Evolutionary conservation across 2,329 filamentous ascomycete genomes (phyloP).

Genomic region (Neopestalotiopsis sp.): DNA sequence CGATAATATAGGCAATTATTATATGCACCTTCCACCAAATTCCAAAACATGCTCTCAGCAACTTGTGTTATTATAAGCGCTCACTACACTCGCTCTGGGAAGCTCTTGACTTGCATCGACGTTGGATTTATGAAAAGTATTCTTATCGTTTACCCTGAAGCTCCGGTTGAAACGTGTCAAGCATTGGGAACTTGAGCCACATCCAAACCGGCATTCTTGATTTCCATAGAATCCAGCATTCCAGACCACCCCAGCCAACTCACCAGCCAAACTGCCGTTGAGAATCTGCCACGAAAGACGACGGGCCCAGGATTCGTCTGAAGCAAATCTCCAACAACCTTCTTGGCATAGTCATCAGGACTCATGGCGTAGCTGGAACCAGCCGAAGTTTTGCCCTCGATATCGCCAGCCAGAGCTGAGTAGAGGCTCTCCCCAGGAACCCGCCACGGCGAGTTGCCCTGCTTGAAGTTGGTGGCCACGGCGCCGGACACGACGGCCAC

Average conservation of each 20-base stretch:
- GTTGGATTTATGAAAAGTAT: too few species aligned
- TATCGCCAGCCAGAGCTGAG: slow-evolving; percentile 26
- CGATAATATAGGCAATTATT: too few species aligned
- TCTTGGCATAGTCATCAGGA: neutral
- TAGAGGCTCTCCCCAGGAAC: slow-evolving; percentile 37
- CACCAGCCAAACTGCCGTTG: neutral
- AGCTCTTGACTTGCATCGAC: too few species aligned
- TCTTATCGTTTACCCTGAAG: too few species aligned
- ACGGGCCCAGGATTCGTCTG: neutral
- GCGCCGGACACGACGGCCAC: slow-evolving; percentile 37
- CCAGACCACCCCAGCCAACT: slow-evolving; percentile 6
- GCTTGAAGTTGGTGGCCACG: slow-evolving; percentile 34
- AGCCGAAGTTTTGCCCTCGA: slow-evolving; percentile 27
- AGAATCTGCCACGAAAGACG: slow-evolving; percentile 5
- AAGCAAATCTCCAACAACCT: slow-evolving; percentile 1
- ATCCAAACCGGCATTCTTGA: neutral
- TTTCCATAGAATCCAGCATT: slow-evolving; percentile 6
- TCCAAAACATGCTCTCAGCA: too few species aligned
- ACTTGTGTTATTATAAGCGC: too few species aligned
- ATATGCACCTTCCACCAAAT: too few species aligned
- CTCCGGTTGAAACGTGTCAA: too few species aligned
- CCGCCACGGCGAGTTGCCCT: slow-evolving; percentile 29
- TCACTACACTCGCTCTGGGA: too few species aligned
- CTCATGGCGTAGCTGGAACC: neutral
- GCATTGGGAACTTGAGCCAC: too few species aligned